Conservation (phyloP, 768 basidiomycete species). For the Tylopilus sp. region DNA sequence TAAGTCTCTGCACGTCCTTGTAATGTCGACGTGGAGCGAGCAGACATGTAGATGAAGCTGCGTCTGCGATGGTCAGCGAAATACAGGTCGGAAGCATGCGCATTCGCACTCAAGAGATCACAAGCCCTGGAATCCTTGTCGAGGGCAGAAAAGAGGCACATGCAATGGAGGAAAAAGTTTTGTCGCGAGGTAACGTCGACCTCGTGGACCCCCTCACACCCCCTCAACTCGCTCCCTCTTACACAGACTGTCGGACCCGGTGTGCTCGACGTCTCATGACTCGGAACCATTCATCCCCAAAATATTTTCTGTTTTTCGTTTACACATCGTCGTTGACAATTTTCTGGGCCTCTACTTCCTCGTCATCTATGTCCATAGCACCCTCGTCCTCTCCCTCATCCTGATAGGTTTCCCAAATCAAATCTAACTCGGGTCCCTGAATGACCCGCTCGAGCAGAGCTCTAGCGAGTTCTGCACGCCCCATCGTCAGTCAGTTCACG, state of each 20-base stretch:
- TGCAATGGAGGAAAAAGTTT: slow-evolving; percentile 55
- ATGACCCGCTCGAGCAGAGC: slow-evolving; percentile 65
- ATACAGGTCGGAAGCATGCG: slow-evolving; percentile 53
- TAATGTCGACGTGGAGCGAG: neutral
- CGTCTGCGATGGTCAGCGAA: slow-evolving; percentile 45
- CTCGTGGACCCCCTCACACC: neutral
- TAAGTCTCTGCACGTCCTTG: slow-evolving; percentile 5
- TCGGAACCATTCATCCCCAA: neutral
- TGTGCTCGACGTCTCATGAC: slow-evolving; percentile 15
- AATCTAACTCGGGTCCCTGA: slow-evolving; percentile 68
- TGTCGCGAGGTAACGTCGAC: slow-evolving; percentile 42
- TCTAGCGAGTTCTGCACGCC: slow-evolving; percentile 48
- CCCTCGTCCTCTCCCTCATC: slow-evolving; percentile 39
- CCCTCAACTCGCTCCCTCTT: slow-evolving; percentile 1
- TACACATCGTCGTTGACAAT: slow-evolving; percentile 11
- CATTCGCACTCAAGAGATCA: slow-evolving; percentile 41
- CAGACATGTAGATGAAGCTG: slow-evolving; percentile 32
- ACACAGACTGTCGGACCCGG: slow-evolving; percentile 19
- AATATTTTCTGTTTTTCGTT: neutral
- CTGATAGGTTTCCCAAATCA: slow-evolving; percentile 60
- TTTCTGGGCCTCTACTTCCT: slow-evolving; percentile 42
- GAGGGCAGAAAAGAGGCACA: slow-evolving; percentile 38
- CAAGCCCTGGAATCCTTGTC: slow-evolving; percentile 31
- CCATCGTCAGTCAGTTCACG: slow-evolving; percentile 2
- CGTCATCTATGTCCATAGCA: slow-evolving; percentile 52